phyloP scores from a whole-genome alignment of 257 asterid genomes.

The Cruciata laevipes region DNA sequence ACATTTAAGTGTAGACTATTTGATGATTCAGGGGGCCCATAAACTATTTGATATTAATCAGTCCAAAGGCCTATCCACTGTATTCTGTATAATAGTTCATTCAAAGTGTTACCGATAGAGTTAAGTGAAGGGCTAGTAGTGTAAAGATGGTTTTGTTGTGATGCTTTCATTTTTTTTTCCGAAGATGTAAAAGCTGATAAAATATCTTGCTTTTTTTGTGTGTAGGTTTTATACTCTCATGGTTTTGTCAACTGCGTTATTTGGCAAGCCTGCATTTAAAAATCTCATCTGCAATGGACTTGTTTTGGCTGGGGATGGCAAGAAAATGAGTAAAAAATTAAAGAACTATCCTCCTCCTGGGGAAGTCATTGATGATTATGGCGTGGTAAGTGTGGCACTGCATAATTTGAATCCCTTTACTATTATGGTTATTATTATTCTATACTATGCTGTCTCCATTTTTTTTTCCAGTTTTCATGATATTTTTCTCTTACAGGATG shows the following conservation, averaged over 20 bases:
- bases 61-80: background rate
- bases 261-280: slow-evolving; percentile 93
- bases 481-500: slow-evolving; percentile 37
- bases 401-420: background rate
- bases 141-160: background rate
- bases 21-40: background rate
- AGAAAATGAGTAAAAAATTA: slow-evolving; percentile 95
- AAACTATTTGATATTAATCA: background rate
- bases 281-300: slow-evolving; percentile 98
- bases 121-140: background rate
- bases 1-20: background rate
- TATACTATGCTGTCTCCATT: background rate
- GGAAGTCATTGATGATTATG: slow-evolving; percentile 87
- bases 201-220: background rate
- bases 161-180: background rate
- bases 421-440: background rate
- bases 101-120: background rate
- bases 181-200: background rate
- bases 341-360: slow-evolving; percentile 93
- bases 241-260: slow-evolving; percentile 95
- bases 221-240: slow-evolving; percentile 86
- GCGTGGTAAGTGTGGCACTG: slow-evolving; percentile 49
- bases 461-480: background rate
- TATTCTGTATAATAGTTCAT: background rate
- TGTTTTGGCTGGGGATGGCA: slow-evolving; percentile 95